Base-by-base conservation (phyloP, 768 basidiomycete genomes). In the Kwoniella sp. region DNA sequence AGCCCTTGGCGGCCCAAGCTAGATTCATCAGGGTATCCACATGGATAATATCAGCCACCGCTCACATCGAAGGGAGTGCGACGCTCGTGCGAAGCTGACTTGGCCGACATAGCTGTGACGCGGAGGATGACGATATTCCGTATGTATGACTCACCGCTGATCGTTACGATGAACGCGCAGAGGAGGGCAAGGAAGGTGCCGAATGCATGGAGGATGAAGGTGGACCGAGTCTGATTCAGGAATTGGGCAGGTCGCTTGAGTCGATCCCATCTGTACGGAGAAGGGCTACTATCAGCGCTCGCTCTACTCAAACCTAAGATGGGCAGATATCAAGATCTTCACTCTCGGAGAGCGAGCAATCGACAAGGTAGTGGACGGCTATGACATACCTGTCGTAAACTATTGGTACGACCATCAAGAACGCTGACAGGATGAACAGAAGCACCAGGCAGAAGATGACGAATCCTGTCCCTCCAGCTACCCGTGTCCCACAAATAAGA, bases 1-100 rank as follows among this genome's bases (percentile, higher is more conserved):
- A 97, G 0, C 93, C 93, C 0, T 90, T 81, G 77, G 93, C 83
- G 17, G 93, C 92, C 88, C 90, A 96, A 0, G 90, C 91, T 60
- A 89, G 22, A 31, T 13, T 30, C 15, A 65, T 23, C 55, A 57
- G 58, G 56, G 58, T 22, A n/a, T 31, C 47, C 54, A 55, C 28
- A 25, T 55, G 34, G 17, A 55, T 15, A 31, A 29, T 20, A 23
- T 25, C 17, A 52, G 48, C 30, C 22, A 31, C 28, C 22, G 25
- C 29, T 41, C 38, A n/a, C n/a, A n/a, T 20, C 22, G 50, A n/a
- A 13, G 28, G 12, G 3, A 23, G 28, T 4, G 50, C 22, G 26
- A 52, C 51, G 15, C 22, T 52, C 22, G 25, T 29, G 28, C n/a
- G 2, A 47, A 20, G 30, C 34, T 5, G 30, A 45, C n/a, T n/a